Base-by-base conservation (phyloP, 176 grass and related monocot species). In the Avena insularis region DNA sequence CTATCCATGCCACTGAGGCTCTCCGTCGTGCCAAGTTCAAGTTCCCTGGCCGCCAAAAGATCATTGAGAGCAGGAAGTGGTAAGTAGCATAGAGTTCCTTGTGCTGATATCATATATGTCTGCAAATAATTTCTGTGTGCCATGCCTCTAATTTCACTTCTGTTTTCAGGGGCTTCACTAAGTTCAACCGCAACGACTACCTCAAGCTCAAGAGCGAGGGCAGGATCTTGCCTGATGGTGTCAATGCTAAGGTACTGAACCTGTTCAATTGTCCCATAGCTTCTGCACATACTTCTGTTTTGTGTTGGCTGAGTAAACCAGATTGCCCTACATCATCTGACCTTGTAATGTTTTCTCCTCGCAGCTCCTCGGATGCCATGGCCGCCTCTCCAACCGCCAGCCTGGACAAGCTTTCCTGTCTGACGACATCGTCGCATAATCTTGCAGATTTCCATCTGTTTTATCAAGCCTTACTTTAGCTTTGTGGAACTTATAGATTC, bases 31-130 rank as follows among this genome's bases (percentile, higher is more conserved):
- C 90, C 14, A 97, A 97, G 86, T 93, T 93, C 88, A 97, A 97
- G 88, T 97, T 97, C 84, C 90, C 90, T 79, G 89, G 92, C 1
- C 89, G 92, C 73, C 95, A 94, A 77, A 94, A 97, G 90, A 97
- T 94, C 75, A 91, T 91, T 60, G 90, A 93, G 66, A 88, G 90
- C 57, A 60, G 90, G 27, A 97, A 97, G 77, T 97, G 95, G 92
- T 92, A 77, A 87, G 90, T 54, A 23, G 0, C 1, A 33, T 11
- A 71, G 21, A 49, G 11, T 61, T 8, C n/a, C 2, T 15, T 49
- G 62, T 86, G 48, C 13, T 82, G 27, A 38, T 3, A 35, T 85
- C 50, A 23, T 23, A 43, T 48, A 2, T 25, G 15, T 15, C 6
- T 79, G 20, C 6, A 1, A 1, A 6, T 33, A 40, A 35, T 0